Evolutionary conservation across 129 eudicot species (phyloP), one percentile per base, ranked within the genome.

Genomic region (Chrysanthemum seticuspe): DNA sequence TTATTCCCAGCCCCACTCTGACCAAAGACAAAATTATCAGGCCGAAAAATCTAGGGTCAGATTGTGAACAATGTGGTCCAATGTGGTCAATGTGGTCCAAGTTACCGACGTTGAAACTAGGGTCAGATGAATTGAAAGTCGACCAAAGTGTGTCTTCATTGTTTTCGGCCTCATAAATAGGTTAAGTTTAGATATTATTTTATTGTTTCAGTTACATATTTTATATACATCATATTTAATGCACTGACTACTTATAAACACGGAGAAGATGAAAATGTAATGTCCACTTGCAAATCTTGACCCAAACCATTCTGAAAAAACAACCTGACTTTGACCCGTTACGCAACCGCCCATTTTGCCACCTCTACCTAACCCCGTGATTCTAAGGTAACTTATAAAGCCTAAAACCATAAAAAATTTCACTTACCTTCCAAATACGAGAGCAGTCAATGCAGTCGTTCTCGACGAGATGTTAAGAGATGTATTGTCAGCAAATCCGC

Each of bases 381-480:
- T 31, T 31, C 36, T 31, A 31, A 31, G 36, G 5, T 31, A 31
- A 31, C 36, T 31, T 3, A 2, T 3, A 31, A 31, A 31, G 36
- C 36, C 36, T 3, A 53, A 16, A 48, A 63, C 52, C 13, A 50
- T 2, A n/a, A 47, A 57, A 21, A 6, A 16, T 51, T 45, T 36
- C 62, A 18, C 73, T 61, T 84, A 90, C 98, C 98, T 87, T 88
- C 92, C 97, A 70, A 82, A 81, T 54, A 94, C 40, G 25, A 94
- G 81, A 59, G 92, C 92, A 67, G 96, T 87, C 70, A 94, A 74
- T 2, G 87, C 98, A 13, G 98, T 94, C 59, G 98, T 90, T 80
- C 98, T 97, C 55, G 98, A 94, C 23, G 98, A 87, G 72, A 83
- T 81, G 78, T 94, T n/a, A n/a, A n/a, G n/a, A n/a, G n/a, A n/a